These are phyloP conservation scores for Pichia terricola DNA, from an alignment of 1,139 yeast species.

Conservation along the genomic window DNA sequence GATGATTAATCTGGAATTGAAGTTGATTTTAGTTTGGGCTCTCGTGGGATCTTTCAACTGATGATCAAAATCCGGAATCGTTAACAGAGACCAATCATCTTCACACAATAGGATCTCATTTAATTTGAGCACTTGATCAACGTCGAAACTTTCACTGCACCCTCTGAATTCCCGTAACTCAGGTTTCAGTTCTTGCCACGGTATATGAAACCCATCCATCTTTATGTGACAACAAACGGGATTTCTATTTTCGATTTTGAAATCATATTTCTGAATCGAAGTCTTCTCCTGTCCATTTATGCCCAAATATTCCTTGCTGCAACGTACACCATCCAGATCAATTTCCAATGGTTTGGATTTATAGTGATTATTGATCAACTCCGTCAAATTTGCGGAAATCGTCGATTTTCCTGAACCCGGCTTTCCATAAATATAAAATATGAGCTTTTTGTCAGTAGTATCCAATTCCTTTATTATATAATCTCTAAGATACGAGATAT, in stretches of 20 bases:
- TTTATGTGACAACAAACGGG: constrained; percentile 34
- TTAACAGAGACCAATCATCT: constrained; percentile 21
- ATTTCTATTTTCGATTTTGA: not conserved
- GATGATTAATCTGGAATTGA: constrained; percentile 39
- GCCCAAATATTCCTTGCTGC: not conserved
- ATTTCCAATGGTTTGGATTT: too few relatives aligned
- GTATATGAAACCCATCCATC: constrained; percentile 81
- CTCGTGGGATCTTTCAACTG: constrained; percentile 54
- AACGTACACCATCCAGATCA: not conserved
- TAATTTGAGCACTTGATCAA: constrained; percentile 35
- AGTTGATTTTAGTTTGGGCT: constrained; percentile 29
- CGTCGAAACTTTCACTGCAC: constrained; percentile 78
- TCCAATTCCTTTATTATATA: too few relatives aligned
- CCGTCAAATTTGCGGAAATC: constrained; percentile 36
- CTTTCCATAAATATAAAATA: constrained; percentile 53
- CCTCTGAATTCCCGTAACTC: constrained; percentile 64
- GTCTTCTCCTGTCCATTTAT: not conserved
- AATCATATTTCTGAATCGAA: too few relatives aligned
- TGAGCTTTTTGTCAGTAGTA: too few relatives aligned
- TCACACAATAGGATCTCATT: constrained; percentile 18
- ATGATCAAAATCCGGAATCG: constrained; percentile 75
- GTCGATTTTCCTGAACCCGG: constrained; percentile 87
- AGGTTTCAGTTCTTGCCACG: constrained; percentile 45
- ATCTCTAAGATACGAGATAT: too few relatives aligned
- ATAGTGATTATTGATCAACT: not conserved